Conservation (phyloP, 345 rosid species). For the Capsella bursapastoris region DNA sequence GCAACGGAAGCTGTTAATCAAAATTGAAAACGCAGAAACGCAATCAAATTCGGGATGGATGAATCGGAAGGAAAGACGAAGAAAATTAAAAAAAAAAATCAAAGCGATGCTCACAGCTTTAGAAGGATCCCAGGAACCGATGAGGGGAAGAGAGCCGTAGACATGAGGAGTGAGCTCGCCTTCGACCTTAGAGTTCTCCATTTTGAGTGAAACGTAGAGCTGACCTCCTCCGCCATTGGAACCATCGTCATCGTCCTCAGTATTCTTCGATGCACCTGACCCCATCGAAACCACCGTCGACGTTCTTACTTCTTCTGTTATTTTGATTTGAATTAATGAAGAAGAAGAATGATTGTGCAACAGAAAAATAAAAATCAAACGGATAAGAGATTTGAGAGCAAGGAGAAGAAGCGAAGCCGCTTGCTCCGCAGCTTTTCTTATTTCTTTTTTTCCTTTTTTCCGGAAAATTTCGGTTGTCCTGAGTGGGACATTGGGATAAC, state of each 20-base stretch:
- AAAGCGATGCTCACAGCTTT: conserved; percentile 64
- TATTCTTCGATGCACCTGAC: conserved; percentile 65
- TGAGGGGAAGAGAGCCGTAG: conserved; percentile 87
- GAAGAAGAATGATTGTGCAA: conserved; percentile 3
- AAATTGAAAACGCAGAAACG: conserved; percentile 3
- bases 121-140: conserved; percentile 96
- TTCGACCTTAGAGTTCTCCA: conserved; percentile 82
- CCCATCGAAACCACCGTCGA: conserved; percentile 61
- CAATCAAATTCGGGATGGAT: background rate
- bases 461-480: conserved; percentile 16
- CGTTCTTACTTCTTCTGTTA: background rate
- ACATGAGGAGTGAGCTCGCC: conserved; percentile 91
- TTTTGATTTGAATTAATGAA: conserved; percentile 24
- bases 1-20: conserved; percentile 69
- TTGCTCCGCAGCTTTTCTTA: conserved; percentile 1
- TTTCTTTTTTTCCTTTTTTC: conserved; percentile 6
- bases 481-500: conserved; percentile 39
- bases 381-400: conserved; percentile 47
- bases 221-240: conserved; percentile 80
- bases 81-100: background rate
- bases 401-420: conserved; percentile 41
- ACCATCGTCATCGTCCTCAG: conserved; percentile 64
- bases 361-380: conserved; percentile 8
- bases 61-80: conserved; percentile 2
- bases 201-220: conserved; percentile 84